Conservation (phyloP, 495 filamentous ascomycete genomes). For the Daldinia decipiens region DNA sequence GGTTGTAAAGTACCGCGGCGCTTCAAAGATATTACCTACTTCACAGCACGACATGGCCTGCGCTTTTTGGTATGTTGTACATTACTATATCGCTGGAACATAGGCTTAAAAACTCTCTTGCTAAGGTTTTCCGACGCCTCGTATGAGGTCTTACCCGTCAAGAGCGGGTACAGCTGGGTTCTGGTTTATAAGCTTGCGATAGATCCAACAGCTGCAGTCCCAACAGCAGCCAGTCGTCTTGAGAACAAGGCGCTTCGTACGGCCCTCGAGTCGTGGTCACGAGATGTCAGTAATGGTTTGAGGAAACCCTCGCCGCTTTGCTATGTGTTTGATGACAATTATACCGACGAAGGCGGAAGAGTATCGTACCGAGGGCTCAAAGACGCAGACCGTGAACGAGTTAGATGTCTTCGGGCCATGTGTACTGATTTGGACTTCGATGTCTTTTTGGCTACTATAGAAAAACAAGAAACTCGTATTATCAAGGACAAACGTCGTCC, state of each 20-base stretch:
- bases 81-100: not conserved
- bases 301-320: constrained; percentile 35
- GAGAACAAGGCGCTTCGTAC: constrained; percentile 25
- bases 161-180: constrained; percentile 61
- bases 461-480: constrained; percentile 30
- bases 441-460: constrained; percentile 53
- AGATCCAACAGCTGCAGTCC: constrained; percentile 13
- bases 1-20: constrained; percentile 52
- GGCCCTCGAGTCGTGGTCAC: constrained; percentile 40
- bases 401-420: constrained; percentile 45
- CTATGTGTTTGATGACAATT: constrained; percentile 57
- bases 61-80: constrained; percentile 54
- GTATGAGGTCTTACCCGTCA: constrained; percentile 63
- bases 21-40: constrained; percentile 51
- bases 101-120: constrained; percentile 15
- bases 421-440: constrained; percentile 49
- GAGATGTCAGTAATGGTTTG: not conserved
- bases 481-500: no score
- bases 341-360: no score
- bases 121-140: constrained; percentile 61
- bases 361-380: constrained; percentile 47
- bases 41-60: constrained; percentile 54
- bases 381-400: constrained; percentile 49
- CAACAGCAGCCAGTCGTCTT: constrained; percentile 25
- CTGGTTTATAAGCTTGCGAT: constrained; percentile 66